Conservation (phyloP, 73 alveolate species). For the Urostyla sp. region DNA sequence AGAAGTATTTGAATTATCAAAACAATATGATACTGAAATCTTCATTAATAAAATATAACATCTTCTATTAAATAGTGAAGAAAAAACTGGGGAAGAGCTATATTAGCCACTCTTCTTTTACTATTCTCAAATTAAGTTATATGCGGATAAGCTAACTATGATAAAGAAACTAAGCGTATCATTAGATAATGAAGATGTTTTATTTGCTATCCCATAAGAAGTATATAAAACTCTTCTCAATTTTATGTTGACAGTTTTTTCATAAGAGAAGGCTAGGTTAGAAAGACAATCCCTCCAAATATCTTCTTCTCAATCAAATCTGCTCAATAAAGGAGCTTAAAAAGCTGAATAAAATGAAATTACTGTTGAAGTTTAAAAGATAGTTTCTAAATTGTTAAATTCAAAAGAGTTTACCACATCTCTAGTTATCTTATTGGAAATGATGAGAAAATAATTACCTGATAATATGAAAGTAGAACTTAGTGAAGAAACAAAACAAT, state of each 20-base stretch:
- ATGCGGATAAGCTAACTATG: slow-evolving; percentile 9
- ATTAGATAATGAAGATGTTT: slow-evolving; percentile 63
- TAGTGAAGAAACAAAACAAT: slow-evolving; percentile 42
- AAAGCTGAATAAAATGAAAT: slow-evolving; percentile 28
- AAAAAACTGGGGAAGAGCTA: slow-evolving; percentile 37
- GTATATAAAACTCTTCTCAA: slow-evolving; percentile 47
- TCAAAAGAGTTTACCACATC: slow-evolving; percentile 70
- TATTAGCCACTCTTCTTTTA: slow-evolving; percentile 28
- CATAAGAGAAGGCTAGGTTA: slow-evolving; percentile 51
- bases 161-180: slow-evolving; percentile 32
- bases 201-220: slow-evolving; percentile 36
- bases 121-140: slow-evolving; percentile 10
- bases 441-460: slow-evolving; percentile 59
- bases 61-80: slow-evolving; percentile 41
- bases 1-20: background rate
- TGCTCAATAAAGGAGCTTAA: background rate
- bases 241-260: slow-evolving; percentile 42
- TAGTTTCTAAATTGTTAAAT: slow-evolving; percentile 54
- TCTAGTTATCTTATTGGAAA: slow-evolving; percentile 31
- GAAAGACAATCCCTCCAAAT: slow-evolving; percentile 16
- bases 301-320: background rate
- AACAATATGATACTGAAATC: slow-evolving; percentile 11
- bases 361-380: slow-evolving; percentile 48
- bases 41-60: slow-evolving; percentile 31
- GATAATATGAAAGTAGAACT: slow-evolving; percentile 17